Evolutionary conservation across 2,329 filamentous ascomycete genomes (phyloP).

Genomic region (Diaporthe aspalathi): DNA sequence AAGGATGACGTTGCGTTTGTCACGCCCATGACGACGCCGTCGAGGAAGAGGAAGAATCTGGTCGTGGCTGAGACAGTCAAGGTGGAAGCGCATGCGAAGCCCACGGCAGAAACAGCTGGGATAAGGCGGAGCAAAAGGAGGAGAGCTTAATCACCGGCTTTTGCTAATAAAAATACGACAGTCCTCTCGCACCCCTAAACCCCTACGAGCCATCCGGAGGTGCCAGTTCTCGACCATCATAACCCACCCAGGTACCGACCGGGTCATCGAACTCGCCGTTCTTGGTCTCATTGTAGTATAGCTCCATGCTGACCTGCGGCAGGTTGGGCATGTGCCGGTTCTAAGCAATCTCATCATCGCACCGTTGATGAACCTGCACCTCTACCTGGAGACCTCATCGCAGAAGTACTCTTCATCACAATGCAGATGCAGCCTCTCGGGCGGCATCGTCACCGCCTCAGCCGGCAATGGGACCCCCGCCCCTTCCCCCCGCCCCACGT

Average conservation of each 20-base stretch:
- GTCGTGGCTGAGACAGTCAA: conserved; percentile 38
- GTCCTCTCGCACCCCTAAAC: not conserved
- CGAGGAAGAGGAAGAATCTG: conserved; percentile 39
- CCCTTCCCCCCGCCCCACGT: rapidly evolving
- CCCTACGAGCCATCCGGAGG: not conserved
- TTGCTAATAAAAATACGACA: not conserved
- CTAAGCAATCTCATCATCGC: not conserved
- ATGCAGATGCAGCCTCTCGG: not conserved
- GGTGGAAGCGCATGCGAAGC: conserved; percentile 34
- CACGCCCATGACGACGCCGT: conserved; percentile 14
- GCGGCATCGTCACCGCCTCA: not conserved
- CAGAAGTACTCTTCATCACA: not conserved
- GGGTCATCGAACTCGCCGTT: not conserved
- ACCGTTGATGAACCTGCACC: not conserved
- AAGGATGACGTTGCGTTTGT: conserved; percentile 41
- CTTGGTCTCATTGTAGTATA: not conserved
- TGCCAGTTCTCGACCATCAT: not conserved
- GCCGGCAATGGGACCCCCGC: not conserved
- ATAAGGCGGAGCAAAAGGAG: conserved; percentile 26
- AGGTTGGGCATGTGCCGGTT: not conserved
- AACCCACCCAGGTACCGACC: not conserved
- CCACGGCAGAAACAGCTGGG: not conserved
- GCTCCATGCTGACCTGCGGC: not conserved
- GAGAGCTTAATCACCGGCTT: not conserved
- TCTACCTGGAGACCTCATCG: not conserved